Conservation (phyloP, 345 rosid genomes). For the Triadica sebifera region DNA sequence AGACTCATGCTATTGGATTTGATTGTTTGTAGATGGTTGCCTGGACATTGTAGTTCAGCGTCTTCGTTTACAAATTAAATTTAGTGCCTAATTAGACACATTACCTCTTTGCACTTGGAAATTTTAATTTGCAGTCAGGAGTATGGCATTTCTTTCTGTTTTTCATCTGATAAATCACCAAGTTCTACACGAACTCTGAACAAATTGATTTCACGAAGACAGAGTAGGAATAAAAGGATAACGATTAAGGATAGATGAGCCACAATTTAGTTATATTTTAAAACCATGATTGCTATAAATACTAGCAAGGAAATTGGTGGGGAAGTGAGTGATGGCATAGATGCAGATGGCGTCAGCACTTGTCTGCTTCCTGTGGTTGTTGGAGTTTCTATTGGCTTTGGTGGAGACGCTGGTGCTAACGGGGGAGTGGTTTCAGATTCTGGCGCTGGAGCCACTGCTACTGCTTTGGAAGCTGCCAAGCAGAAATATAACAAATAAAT, state of each 20-base stretch:
- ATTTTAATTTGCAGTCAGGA: background rate
- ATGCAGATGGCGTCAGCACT: conserved; percentile 31
- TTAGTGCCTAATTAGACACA: background rate
- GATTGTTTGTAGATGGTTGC: background rate
- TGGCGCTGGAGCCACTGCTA: conserved; percentile 32
- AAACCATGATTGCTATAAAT: conserved; percentile 15
- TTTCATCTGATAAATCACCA: background rate
- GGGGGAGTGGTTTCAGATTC: conserved; percentile 21
- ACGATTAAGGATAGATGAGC: background rate
- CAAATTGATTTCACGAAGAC: background rate
- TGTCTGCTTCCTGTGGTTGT: conserved; percentile 37
- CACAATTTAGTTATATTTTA: conserved; percentile 11
- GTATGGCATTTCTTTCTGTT: background rate
- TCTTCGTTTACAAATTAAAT: background rate
- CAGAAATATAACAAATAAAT: background rate
- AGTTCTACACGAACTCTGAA: background rate
- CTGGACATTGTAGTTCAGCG: background rate
- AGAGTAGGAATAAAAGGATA: background rate
- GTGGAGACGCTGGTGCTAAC: conserved; percentile 31
- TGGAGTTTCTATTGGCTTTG: conserved; percentile 16
- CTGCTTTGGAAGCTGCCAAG: conserved; percentile 44
- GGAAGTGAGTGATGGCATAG: conserved; percentile 16
- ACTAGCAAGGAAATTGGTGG: conserved; percentile 15
- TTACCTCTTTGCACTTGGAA: background rate
- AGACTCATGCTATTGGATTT: background rate